These are phyloP conservation scores for Umbelopsis vinacea DNA, from an alignment of 192 early-diverging fungal genomes.

Conservation along the genomic window DNA sequence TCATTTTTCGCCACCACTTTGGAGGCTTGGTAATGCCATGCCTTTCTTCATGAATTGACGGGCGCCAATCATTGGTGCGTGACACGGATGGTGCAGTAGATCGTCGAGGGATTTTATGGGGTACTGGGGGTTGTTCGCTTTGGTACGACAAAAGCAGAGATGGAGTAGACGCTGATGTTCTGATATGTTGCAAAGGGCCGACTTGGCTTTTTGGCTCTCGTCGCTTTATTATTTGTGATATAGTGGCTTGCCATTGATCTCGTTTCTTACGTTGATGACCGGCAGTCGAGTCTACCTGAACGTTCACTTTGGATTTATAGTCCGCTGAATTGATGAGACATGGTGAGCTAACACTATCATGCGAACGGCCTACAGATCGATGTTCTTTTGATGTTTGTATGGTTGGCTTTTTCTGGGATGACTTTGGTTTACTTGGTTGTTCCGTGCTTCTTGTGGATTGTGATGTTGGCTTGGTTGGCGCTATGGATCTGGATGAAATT, in stretches of 20 bases:
- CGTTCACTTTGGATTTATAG: not conserved
- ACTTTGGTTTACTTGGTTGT: not conserved
- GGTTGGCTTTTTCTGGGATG: no score
- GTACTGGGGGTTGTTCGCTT: not conserved
- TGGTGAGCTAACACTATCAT: not conserved
- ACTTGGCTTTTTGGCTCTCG: not conserved
- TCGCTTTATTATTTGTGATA: conserved; percentile 5
- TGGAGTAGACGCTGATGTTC: not conserved
- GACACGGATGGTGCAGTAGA: not conserved
- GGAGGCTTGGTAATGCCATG: conserved; percentile 2
- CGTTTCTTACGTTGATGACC: not conserved
- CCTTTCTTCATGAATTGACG: conserved; percentile 18
- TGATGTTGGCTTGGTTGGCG: not conserved
- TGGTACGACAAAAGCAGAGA: not conserved
- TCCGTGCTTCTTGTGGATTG: not conserved
- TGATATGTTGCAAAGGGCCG: not conserved
- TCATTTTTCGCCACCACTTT: conserved; percentile 19
- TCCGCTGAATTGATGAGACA: not conserved
- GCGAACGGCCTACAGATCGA: no score
- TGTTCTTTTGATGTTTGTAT: not conserved
- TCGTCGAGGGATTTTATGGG: not conserved
- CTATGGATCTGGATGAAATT: not conserved
- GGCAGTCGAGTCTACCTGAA: not conserved
- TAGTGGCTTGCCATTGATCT: not conserved
- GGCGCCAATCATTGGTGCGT: not conserved